A percentile compares a stretch with the other conserved stretches of the same genome.
phyloP scores from a whole-genome alignment of 495 filamentous ascomycete genomes.

The Diplogelasinospora grovesii region DNA sequence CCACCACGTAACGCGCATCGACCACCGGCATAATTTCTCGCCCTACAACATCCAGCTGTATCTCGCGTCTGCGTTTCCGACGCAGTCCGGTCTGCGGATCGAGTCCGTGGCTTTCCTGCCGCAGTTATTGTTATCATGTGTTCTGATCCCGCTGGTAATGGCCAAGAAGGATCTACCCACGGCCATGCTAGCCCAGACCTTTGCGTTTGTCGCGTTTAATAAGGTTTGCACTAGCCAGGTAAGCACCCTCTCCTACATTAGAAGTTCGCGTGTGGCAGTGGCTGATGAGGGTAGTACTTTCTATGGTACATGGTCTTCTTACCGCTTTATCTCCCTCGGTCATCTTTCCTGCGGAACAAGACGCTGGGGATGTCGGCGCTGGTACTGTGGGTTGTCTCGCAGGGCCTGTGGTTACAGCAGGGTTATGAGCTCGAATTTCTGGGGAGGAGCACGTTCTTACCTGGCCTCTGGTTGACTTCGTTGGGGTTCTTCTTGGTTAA shows the following conservation, averaged over 20 bases:
- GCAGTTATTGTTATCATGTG: conserved; percentile 69
- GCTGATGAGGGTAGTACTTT: conserved; percentile 64
- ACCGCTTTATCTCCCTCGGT: conserved; percentile 80
- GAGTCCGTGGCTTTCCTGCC: conserved; percentile 84
- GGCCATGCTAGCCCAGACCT: conserved; percentile 97
- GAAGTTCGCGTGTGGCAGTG: background rate
- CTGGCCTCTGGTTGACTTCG: conserved; percentile 69
- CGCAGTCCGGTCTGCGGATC: conserved; percentile 38
- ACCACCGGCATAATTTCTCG: conserved; percentile 97
- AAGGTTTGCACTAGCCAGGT: conserved; percentile 98
- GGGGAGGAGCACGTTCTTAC: conserved; percentile 76
- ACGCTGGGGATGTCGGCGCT: conserved; percentile 56
- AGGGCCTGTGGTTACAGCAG: conserved; percentile 84
- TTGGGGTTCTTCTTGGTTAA: conserved; percentile 80
- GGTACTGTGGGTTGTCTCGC: conserved; percentile 61
- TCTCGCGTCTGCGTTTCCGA: conserved; percentile 57
- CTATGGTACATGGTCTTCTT: conserved; percentile 94
- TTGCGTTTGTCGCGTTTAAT: conserved; percentile 94
- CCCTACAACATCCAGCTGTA: conserved; percentile 92
- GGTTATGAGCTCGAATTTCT: conserved; percentile 84
- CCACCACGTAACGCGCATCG: conserved; percentile 86
- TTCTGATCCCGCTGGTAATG: conserved; percentile 70
- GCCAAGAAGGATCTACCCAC: conserved; percentile 76
- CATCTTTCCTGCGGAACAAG: conserved; percentile 57
- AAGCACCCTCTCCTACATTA: conserved; percentile 15